A percentile compares a stretch with the other conserved stretches of the same genome.
Conservation (phyloP, 306 rosid genomes). For the Malus sieversii region DNA sequence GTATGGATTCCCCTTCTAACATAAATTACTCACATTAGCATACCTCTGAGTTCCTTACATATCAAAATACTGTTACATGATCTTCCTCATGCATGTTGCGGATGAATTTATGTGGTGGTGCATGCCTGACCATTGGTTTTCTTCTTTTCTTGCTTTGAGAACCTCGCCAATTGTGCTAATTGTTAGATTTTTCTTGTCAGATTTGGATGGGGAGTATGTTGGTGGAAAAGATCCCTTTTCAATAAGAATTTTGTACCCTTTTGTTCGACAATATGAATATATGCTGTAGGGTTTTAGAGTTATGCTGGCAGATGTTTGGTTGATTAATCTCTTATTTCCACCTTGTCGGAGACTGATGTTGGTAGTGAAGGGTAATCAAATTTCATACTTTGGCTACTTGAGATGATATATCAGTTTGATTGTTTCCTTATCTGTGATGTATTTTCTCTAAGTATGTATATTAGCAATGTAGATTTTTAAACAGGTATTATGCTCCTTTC, state of each 20-base stretch:
- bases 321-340: neutral
- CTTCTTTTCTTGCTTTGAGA: neutral
- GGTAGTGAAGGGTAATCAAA: neutral
- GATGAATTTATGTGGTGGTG: neutral
- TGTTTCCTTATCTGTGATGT: neutral
- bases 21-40: neutral
- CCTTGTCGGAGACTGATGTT: neutral
- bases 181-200: neutral
- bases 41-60: neutral
- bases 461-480: neutral
- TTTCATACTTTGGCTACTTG: neutral
- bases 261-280: neutral
- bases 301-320: neutral
- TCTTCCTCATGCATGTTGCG: neutral
- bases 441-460: neutral
- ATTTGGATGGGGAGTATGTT: neutral
- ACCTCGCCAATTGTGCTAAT: neutral
- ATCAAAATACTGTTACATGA: neutral
- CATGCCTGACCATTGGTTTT: neutral
- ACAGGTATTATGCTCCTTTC: neutral
- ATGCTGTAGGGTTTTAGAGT: neutral
- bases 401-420: neutral
- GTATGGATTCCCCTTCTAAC: neutral
- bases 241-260: neutral
- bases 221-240: neutral